Evolutionary conservation across 2,329 filamentous ascomycete genomes (phyloP).

Genomic region (Claviceps monticola): DNA sequence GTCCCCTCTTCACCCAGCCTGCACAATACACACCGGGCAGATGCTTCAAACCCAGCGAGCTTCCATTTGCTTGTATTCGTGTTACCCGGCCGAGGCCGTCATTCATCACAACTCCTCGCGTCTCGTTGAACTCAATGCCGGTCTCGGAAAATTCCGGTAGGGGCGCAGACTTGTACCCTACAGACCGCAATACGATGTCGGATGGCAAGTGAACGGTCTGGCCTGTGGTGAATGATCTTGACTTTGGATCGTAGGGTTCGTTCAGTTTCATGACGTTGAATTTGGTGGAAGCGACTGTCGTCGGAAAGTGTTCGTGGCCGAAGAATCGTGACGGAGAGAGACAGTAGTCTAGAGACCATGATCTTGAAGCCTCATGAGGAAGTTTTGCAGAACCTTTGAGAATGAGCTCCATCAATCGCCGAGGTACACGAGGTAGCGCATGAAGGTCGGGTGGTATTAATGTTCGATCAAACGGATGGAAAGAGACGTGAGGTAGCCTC

Average conservation of each 20-base stretch:
- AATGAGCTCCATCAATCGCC: conserved; percentile 68
- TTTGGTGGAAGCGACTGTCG: conserved; percentile 46
- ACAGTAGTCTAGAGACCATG: conserved; percentile 78
- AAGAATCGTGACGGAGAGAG: conserved; percentile 63
- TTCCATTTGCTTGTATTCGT: conserved; percentile 16
- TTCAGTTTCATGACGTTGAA: conserved; percentile 51
- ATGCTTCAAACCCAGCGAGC: conserved; percentile 23
- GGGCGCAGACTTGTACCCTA: conserved; percentile 77
- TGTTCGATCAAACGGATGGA: conserved; percentile 51
- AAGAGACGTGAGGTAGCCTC: conserved; percentile 57
- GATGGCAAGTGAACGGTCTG: conserved; percentile 43
- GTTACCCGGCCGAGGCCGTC: conserved; percentile 63
- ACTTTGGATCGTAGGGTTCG: conserved; percentile 38
- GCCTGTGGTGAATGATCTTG: conserved; percentile 34
- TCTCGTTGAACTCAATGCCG: conserved; percentile 63
- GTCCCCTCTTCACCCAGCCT: conserved; percentile 91
- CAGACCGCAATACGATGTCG: conserved; percentile 74
- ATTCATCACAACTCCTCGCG: conserved; percentile 65
- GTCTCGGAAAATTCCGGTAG: conserved; percentile 61
- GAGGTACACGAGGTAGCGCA: conserved; percentile 59
- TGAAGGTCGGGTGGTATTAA: conserved; percentile 56
- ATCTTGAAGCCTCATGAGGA: conserved; percentile 38
- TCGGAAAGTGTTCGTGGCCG: conserved; percentile 28
- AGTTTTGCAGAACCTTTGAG: conserved; percentile 53
- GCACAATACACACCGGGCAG: conserved; percentile 73